Evolutionary conservation across 2,329 filamentous ascomycete genomes (phyloP).

Genomic region (Hypoxylon sp.): DNA sequence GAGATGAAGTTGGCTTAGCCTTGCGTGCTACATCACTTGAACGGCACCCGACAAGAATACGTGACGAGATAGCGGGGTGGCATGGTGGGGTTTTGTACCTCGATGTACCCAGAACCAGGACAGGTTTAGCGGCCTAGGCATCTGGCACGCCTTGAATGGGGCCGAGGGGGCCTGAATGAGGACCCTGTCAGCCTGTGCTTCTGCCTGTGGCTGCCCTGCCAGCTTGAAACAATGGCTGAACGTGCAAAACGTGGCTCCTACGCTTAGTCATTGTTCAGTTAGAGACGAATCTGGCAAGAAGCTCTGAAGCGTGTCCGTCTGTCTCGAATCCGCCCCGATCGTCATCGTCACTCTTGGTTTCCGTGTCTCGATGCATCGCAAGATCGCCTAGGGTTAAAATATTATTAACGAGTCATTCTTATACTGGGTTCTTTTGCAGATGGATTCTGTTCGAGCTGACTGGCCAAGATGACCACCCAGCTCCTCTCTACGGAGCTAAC

Average conservation of each 20-base stretch:
- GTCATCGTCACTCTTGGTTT: constrained; percentile 7
- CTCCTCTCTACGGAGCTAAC: constrained; percentile 86
- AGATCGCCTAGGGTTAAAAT: background rate
- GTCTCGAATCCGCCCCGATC: background rate
- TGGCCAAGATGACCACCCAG: constrained; percentile 82
- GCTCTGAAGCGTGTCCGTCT: constrained; percentile 26
- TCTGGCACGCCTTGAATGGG: too few species aligned
- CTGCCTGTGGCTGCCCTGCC: constrained; percentile 20
- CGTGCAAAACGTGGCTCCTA: background rate
- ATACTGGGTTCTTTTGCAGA: constrained; percentile 21
- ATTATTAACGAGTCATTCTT: background rate
- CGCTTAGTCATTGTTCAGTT: constrained; percentile 31
- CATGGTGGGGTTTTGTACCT: constrained; percentile 41
- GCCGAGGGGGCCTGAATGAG: too few species aligned
- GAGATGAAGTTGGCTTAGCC: constrained; percentile 12
- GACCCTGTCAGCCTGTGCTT: too few species aligned
- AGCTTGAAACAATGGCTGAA: background rate
- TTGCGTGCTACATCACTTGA: constrained; percentile 4
- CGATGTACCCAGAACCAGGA: too few species aligned
- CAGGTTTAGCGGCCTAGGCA: too few species aligned
- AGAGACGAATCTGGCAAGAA: constrained; percentile 46
- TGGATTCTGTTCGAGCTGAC: constrained; percentile 35
- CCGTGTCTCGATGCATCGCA: background rate
- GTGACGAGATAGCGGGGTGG: constrained; percentile 27
- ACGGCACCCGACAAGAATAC: background rate